phyloP scores from a whole-genome alignment of 2,329 filamentous ascomycete genomes.

The Ustulina deusta region DNA sequence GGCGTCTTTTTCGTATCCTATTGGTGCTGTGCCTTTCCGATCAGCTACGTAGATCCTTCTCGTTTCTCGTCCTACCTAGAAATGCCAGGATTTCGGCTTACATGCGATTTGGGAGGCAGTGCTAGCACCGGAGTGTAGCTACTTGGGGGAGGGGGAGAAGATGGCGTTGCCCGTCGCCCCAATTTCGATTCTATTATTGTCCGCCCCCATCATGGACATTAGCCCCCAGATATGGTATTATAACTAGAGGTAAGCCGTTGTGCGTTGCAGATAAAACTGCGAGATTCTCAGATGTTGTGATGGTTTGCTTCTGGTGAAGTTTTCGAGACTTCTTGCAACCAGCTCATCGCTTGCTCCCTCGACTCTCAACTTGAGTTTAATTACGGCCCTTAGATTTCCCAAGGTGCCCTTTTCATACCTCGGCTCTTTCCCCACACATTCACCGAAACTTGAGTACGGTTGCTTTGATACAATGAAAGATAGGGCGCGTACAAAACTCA shows the following conservation, averaged over 20 bases:
- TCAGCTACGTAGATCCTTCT: not conserved
- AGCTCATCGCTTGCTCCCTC: not conserved
- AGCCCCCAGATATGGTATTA: not conserved
- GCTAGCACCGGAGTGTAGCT: not conserved
- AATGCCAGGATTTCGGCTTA: not conserved
- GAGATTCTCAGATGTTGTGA: not conserved
- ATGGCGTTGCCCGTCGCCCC: not conserved
- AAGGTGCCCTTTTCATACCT: not conserved
- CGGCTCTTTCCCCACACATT: not conserved
- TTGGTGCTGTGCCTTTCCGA: not conserved
- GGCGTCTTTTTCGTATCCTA: not conserved
- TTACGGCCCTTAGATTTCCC: not conserved
- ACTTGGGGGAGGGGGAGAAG: not conserved
- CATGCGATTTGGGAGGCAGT: not conserved
- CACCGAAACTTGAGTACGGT: not conserved
- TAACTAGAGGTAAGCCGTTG: conserved; percentile 1
- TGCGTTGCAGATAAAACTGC: conserved; percentile 3
- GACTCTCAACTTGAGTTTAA: not conserved
- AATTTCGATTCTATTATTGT: conserved; percentile 19
- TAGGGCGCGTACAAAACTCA: conserved; percentile 4
- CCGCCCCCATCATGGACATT: conserved; percentile 8
- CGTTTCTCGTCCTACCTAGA: not conserved
- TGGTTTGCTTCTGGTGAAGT: not conserved
- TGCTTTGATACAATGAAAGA: not conserved
- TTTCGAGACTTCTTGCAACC: not conserved